Base-by-base conservation (phyloP, 1,284 basidiomycete species). In the Chondrostereum purpureum region DNA sequence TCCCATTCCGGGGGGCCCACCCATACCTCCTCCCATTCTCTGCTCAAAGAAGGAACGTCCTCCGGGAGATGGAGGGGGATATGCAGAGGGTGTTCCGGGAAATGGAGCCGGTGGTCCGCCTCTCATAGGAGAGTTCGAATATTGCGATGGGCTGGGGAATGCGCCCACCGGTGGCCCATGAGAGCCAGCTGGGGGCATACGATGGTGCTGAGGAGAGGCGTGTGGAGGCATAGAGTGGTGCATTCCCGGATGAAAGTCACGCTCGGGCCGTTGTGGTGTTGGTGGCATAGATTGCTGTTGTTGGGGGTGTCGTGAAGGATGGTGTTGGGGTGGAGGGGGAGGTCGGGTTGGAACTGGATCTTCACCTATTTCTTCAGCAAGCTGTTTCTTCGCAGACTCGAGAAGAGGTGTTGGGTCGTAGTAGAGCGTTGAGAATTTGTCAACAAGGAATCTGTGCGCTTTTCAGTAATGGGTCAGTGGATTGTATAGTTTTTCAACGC, bases 361-460 rank as follows among this genome's bases (percentile, higher is more conserved):
- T 16, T 43, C 42, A 10, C 19, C 21, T 11, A 10, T 43, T 18
- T 45, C 44, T 31, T 17, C 17, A 17, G 39, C 38, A 3, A 40
- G 24, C 18, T 45, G 37, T 17, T 24, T 24, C 39, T 39, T 39
- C 18, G 38, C 44, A 18, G 44, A n/a, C 13, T 65, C 64, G 27
- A 66, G 59, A 18, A 78, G 63, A 4, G 65, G 65, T 2, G 68
- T 63, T 1, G 75, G 66, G 53, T 78, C 65, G 42, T 74, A 78
- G 56, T 75, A 78, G 5, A 80, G 65, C n/a, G 68, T 59, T 0
- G 77, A 77, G 41, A 61, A 63, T 48, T 65, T 63, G 46, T 72
- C 68, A 4, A 71, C 68, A 12, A 68, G 63, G 44, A 17, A 47
- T 44, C 43, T 35, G 33, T 33, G 38, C 34, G 17, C 39, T 40